Evolutionary conservation across 306 rosid species (phyloP).

Genomic region (Malus asiatica): DNA sequence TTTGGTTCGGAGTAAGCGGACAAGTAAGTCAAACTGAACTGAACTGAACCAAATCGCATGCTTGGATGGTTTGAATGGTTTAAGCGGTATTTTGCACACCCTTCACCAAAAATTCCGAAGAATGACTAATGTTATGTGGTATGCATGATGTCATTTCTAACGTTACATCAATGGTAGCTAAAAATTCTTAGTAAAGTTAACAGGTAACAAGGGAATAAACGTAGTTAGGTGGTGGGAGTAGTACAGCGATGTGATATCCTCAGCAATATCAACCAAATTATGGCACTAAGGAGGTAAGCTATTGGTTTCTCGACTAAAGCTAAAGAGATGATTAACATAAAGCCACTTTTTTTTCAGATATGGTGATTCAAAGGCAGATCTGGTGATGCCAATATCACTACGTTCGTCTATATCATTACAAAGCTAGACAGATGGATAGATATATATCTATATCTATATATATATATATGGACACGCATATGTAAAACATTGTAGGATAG

Average conservation of each 20-base stretch:
- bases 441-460: neutral
- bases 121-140: too few relatives aligned
- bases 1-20: too few relatives aligned
- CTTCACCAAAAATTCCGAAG: too few relatives aligned
- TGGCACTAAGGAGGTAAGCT: conserved; percentile 2
- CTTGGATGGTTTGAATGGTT: too few relatives aligned
- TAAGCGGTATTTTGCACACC: too few relatives aligned
- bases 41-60: too few relatives aligned
- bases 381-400: neutral
- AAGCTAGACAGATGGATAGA: too few relatives aligned
- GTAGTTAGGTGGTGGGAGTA: neutral
- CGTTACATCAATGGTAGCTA: too few relatives aligned
- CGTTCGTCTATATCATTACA: neutral
- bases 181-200: too few relatives aligned
- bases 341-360: conserved; percentile 9
- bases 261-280: neutral
- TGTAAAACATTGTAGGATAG: neutral
- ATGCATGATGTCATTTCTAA: too few relatives aligned
- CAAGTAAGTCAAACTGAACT: too few relatives aligned
- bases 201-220: neutral
- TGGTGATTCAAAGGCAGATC: conserved; percentile 11
- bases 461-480: neutral
- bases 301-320: conserved; percentile 2
- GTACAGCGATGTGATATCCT: neutral
- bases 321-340: neutral